Base-by-base conservation (phyloP, 805 yeast genomes). In the Cyberlindnera sargentensis region DNA sequence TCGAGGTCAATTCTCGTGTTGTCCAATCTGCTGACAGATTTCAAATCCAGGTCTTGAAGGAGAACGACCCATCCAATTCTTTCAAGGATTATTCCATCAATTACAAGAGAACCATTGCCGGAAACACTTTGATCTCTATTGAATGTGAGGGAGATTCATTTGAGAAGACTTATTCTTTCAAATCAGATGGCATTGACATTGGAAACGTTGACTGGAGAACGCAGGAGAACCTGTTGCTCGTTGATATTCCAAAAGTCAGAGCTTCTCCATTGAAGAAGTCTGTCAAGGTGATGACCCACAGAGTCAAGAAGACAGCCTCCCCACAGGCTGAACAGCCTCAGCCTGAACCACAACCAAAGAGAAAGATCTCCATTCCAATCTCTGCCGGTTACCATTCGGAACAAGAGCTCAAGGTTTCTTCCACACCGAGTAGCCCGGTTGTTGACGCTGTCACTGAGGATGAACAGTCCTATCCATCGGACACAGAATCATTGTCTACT, bases 41-140 rank as follows among this genome's bases (percentile, higher is more conserved):
- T 26, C 50, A 47, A 36, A 44, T 56, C 23, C 51, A 48, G 36
- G 36, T 56, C 34, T 15, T 35, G 36, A 56, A 52, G 29, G 52
- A 49, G 31, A 41, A 34, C 33, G 42, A 47, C 34, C 35, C 41
- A 9, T 25, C 44, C 4, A 43, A 46, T 27, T 49, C 47, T 23
- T 55, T 50, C 38, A 37, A 44, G 24, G 37, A 42, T 34, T 55
- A 53, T 34, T 49, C 47, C 1, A 47, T 56, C 25, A 31, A 33
- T 5, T 52, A 53, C 30, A 46, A 49, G 31, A 8, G 37, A 8
- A 28, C 35, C 11, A 45, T 34, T 26, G 26, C 27, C 3, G 44
- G 45, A 29, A 39, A 34, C 5, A 45, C 46, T 7, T 25, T 43
- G n/a, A 33, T 52, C 5, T 41, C 40, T 5, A 36, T 55, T 27